These are phyloP conservation scores for Eleusine indica DNA, from an alignment of 176 grass and related monocot genomes.

Conservation along the genomic window DNA sequence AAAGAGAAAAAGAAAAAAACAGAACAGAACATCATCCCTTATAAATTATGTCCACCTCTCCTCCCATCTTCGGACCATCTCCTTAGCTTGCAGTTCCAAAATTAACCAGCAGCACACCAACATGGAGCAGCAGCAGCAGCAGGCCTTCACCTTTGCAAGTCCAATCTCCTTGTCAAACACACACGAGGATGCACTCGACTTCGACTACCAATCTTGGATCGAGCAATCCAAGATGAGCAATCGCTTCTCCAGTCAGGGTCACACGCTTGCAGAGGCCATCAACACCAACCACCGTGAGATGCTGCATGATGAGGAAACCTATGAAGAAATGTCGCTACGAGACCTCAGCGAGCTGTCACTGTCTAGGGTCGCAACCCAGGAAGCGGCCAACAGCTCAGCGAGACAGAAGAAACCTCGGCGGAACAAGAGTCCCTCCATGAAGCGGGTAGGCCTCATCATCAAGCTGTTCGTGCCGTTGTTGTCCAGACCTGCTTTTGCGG, in stretches of 20 bases:
- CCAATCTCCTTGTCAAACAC: background rate
- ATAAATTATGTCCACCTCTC: background rate
- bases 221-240: constrained; percentile 31
- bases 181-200: constrained; percentile 25
- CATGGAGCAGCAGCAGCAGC: constrained; percentile 15
- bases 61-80: background rate
- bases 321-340: constrained; percentile 46
- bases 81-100: background rate
- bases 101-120: background rate
- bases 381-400: background rate
- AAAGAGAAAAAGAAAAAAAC: background rate
- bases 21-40: background rate
- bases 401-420: constrained; percentile 15
- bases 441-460: constrained; percentile 32
- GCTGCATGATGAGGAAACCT: constrained; percentile 6
- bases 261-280: background rate
- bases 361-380: background rate
- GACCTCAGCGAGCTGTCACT: constrained; percentile 39
- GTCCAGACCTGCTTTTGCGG: background rate
- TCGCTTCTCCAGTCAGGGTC: background rate
- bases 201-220: constrained; percentile 41
- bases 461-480: constrained; percentile 39
- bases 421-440: constrained; percentile 18
- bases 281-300: background rate
- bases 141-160: constrained; percentile 41